Evolutionary conservation across 2,329 filamentous ascomycete species (phyloP), one percentile per base, ranked within the genome.

Genomic region (Colletotrichum ledebouriae): DNA sequence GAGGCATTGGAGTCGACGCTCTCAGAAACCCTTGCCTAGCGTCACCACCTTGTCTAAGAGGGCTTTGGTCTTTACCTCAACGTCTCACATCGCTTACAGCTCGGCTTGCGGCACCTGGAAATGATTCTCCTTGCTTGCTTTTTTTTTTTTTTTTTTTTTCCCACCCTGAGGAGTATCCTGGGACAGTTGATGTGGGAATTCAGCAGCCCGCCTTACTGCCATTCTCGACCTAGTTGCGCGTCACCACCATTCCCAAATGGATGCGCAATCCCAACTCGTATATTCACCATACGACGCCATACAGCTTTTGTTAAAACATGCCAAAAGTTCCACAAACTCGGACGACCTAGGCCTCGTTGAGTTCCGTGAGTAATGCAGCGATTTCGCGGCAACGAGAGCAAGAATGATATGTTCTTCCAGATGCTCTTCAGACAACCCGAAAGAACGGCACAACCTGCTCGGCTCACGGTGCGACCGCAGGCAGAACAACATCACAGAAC

Each of bases 21-120:
- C 63, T 67, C 50, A 46, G 72, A 61, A 34, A 7, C 57, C 70
- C 70, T 66, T 74, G 63, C 71, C 53, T 66, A 58, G 67, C 70
- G 67, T 20, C 57, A 41, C 17, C n/a, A 20, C 46, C 42, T 57
- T 37, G 29, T 22, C 39, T 10, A 61, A 50, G 42, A 41, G 33
- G 33, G 44, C 29, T 59, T 20, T 42, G 25, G 59, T 46, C 37
- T 25, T 55, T 29, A 15, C 17, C 33, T 53, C 34, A 7, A 25
- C 22, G 59, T 22, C 47, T 61, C 37, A 17, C 59, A 33, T 63
- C 44, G 64, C 64, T 63, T 50, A 39, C 47, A 59, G 49, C 55
- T 37, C 22, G 47, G 29, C 20, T 20, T 49, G 9, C 47, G 34
- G 34, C 20, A 46, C 61, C 47, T 49, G 22, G 39, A 29, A 7